Base-by-base conservation (phyloP, 2,329 filamentous ascomycete species). In the Verticillium isaacii region DNA sequence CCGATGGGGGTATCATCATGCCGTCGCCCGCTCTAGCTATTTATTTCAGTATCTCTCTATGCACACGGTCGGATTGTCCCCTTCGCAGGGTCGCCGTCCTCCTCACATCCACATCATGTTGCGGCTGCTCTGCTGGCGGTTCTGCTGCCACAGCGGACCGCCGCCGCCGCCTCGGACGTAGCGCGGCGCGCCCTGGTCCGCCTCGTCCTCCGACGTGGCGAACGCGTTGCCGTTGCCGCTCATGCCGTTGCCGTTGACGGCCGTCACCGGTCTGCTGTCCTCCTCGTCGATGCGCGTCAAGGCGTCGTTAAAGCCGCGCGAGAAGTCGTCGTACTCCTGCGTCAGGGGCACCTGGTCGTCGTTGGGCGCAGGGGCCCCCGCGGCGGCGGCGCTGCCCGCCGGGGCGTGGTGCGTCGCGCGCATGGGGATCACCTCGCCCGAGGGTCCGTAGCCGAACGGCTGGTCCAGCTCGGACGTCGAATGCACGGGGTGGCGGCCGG, bases 101-200 rank as follows among this genome's bases (percentile, higher is more conserved):
- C 45, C 45, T 23, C n/a, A 50, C 72, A 79, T 74, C 79, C 79
- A 81, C 73, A 78, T 78, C 65, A 80, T 62, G 69, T 79, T 84
- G 59, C 81, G 74, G 64, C 74, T 76, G 45, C 45, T 50, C 64
- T 78, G 78, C 60, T 77, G 75, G 61, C 81, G 74, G 59, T 83
- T 83, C 71, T 85, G 82, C 71, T 85, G 82, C 82, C 82, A 85
- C 41, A 85, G 70, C 5, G 81, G 80, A 52, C 79, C 71, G 29
- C 75, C 71, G 2, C 72, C 73, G 6, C 65, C 65, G 32, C 70
- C 25, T 66, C 68, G 32, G 68, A 68, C 23, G 67, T 65, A 65
- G 45, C 45, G 45, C n/a, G n/a, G n/a, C 45, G 45, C 19, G 5
- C 9, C n/a, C 67, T 57, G 67, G 36, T 37, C 65, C 64, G 45